Base-by-base conservation (phyloP, 768 basidiomycete species). In the Dictyophora rubrovolvata region DNA sequence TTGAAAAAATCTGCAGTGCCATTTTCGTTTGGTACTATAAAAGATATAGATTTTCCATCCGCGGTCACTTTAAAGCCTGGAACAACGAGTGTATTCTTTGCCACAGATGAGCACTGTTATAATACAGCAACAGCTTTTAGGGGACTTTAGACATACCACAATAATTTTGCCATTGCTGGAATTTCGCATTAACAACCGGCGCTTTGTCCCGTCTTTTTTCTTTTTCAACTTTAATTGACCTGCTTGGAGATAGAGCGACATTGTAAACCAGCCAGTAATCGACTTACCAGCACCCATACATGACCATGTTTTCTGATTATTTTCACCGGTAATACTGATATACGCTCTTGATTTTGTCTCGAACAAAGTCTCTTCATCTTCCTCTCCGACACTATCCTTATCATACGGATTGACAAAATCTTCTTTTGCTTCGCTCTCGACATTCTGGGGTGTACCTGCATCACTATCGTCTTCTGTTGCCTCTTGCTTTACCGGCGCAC, bases 41-140 rank as follows among this genome's bases (percentile, higher is more conserved):
- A 86, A 9, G 80, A 77, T 11, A 90, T 65, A 0, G 73, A 64
- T 61, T 81, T 83, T 65, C 79, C 82, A 28, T 72, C 67, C 54
- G 77, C 70, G 1, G 77, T 76, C 12, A 79, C 77, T 54, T 78
- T 82, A 61, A 90, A 71, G 14, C 78, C 79, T 0, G 74, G 64
- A 65, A 87, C 82, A 37, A 90, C 68, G 56, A 76, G 78, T 75
- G 89, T 90, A 69, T 91, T 91, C 89, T 91, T 66, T n/a, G n/a
- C 28, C 7, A 48, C 55, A 37, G 23, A 17, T n/a, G 18, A 18
- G 10, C 10, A 37, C 53, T 20, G 20, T 35, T 14, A n/a, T 6
- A 9, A 51, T 18, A 10, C 10, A 22, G 63, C 37, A 63, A 50
- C n/a, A n/a, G n/a, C n/a, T n/a, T n/a, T n/a, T 22, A 36, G 54